Conservation (phyloP, 78 protist genomes). For the Dictyostelium citrinum region DNA sequence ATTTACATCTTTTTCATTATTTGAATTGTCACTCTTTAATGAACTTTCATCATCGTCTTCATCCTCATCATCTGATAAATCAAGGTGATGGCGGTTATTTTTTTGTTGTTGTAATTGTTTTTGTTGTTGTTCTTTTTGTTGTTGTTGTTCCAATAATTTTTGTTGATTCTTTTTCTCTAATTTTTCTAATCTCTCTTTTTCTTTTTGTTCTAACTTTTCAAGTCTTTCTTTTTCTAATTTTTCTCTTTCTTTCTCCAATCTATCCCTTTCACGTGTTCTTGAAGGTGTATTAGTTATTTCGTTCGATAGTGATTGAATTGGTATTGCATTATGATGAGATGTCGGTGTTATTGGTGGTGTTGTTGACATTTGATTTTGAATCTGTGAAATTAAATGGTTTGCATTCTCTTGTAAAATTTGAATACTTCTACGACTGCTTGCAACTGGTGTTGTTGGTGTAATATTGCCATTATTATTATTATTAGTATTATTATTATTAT, state of each 20-base stretch:
- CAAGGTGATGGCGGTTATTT: neutral
- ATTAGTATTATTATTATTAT: no score
- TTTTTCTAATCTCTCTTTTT: neutral
- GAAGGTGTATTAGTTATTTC: neutral
- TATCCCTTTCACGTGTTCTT: neutral
- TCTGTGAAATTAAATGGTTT: neutral
- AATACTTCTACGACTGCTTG: neutral
- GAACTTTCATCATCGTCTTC: neutral
- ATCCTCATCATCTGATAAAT: neutral
- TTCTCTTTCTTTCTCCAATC: neutral
- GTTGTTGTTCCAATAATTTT: neutral
- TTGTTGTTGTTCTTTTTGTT: neutral
- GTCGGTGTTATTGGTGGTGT: neutral
- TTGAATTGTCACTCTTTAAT: neutral
- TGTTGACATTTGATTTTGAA: neutral
- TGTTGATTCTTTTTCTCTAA: neutral
- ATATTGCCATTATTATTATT: neutral
- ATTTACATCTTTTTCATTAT: neutral
- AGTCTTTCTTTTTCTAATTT: neutral
- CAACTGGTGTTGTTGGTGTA: neutral
- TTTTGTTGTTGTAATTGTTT: neutral
- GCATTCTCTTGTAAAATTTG: conserved; percentile 2
- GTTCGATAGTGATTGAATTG: neutral
- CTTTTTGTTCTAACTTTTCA: neutral
- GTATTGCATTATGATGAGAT: neutral